A percentile compares a stretch with the other conserved stretches of the same genome.
These are phyloP conservation scores for Xylaria hypoxylon DNA, from an alignment of 2,329 filamentous ascomycete genomes.

Conservation along the genomic window DNA sequence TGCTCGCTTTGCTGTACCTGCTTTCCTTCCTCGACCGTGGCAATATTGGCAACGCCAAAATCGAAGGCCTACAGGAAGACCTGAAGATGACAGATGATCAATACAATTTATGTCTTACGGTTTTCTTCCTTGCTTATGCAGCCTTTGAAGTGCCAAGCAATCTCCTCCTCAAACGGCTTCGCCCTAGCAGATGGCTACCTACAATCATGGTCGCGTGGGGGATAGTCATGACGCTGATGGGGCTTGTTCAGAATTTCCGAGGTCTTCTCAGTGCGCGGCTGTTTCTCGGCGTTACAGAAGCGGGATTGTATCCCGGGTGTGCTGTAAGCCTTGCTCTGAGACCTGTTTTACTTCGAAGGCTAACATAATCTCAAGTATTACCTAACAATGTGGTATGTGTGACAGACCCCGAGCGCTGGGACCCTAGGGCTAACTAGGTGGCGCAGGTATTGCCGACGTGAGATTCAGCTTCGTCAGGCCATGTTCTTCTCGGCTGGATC, in stretches of 20 bases:
- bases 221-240: conserved; percentile 63
- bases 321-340: conserved; percentile 41
- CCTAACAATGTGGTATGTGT: conserved; percentile 63
- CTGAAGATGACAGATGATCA: conserved; percentile 70
- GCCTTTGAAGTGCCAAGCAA: conserved; percentile 83
- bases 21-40: conserved; percentile 76
- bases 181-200: conserved; percentile 80
- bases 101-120: conserved; percentile 75
- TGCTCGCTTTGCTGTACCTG: conserved; percentile 75
- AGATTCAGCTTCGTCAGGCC: conserved; percentile 68
- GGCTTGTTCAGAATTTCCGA: conserved; percentile 61
- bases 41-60: conserved; percentile 76
- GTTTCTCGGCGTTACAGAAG: conserved; percentile 54
- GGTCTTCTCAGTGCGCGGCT: conserved; percentile 65
- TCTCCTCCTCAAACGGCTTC: conserved; percentile 77
- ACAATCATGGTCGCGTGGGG: conserved; percentile 74
- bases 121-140: conserved; percentile 86
- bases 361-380: conserved; percentile 55
- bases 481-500: conserved; percentile 88
- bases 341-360: neutral
- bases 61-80: conserved; percentile 66
- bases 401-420: neutral
- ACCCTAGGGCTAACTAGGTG: conserved; percentile 5
- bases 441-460: conserved; percentile 62
- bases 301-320: conserved; percentile 52